A percentile compares a stretch with the other conserved stretches of the same genome.
phyloP scores from a whole-genome alignment of 2,329 filamentous ascomycete genomes.

The Scleromitrula shiraiana region DNA sequence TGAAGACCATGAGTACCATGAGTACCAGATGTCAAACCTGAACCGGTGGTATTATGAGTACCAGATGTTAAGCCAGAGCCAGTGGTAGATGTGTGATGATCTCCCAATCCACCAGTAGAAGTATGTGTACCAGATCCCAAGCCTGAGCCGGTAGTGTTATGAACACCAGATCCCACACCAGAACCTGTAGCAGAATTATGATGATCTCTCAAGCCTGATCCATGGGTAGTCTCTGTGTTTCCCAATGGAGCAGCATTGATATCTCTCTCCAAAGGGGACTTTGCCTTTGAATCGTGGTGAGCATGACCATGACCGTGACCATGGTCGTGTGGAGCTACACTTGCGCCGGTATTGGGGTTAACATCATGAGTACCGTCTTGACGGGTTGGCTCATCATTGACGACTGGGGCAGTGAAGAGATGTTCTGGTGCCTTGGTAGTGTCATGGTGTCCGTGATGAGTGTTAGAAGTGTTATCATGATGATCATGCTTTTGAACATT shows the following conservation, averaged over 20 bases:
- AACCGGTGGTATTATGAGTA: not conserved
- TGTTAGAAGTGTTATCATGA: too few species aligned
- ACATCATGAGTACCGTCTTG: too few species aligned
- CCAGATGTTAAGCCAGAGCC: not conserved
- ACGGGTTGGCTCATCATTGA: too few species aligned
- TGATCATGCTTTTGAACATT: conserved; percentile 3
- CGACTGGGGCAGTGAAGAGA: conserved; percentile 2
- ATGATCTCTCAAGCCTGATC: not conserved
- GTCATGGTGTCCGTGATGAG: too few species aligned
- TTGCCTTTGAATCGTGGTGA: not conserved
- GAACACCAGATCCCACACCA: not conserved
- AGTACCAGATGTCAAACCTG: too few species aligned
- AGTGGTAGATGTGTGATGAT: not conserved
- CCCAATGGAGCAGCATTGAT: not conserved
- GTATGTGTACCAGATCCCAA: not conserved
- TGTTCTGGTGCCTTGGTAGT: conserved; percentile 3
- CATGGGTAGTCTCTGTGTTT: not conserved
- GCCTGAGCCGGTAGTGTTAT: not conserved
- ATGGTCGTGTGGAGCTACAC: not conserved
- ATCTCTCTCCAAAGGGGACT: not conserved
- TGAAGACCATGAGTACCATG: too few species aligned
- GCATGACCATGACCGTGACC: not conserved
- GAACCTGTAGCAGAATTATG: not conserved
- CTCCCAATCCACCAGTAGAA: not conserved
- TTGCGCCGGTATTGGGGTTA: not conserved